Percentiles rank a stretch among this genome's conserved stretches.
phyloP scores from a whole-genome alignment of 2,329 filamentous ascomycete species.

The Ophiostoma piceae region DNA sequence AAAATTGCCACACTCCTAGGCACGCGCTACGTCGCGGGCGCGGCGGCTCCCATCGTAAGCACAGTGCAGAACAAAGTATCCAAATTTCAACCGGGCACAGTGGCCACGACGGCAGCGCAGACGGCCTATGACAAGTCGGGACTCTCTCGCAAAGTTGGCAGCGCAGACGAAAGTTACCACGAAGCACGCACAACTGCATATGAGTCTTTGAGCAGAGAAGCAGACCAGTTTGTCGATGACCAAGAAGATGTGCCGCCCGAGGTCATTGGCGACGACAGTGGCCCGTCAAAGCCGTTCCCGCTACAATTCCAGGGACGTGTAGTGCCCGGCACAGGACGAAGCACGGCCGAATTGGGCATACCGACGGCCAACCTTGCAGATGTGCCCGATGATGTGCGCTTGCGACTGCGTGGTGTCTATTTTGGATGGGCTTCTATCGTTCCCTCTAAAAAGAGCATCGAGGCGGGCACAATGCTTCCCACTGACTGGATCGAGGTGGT shows the following conservation, averaged over 20 bases:
- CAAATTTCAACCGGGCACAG: conserved; percentile 36
- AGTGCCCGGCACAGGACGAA: conserved; percentile 41
- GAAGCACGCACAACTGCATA: conserved; percentile 35
- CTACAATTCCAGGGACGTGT: conserved; percentile 48
- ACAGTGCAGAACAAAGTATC: conserved; percentile 30
- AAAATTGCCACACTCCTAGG: conserved; percentile 51
- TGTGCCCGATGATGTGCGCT: conserved; percentile 48
- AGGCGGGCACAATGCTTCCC: conserved; percentile 34
- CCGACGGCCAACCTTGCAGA: conserved; percentile 52
- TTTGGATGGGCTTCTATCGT: conserved; percentile 57
- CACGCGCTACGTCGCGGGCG: conserved; percentile 30
- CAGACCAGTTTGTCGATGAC: conserved; percentile 28
- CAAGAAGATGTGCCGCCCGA: conserved; percentile 33
- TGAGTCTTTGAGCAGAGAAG: conserved; percentile 24
- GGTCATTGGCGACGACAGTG: conserved; percentile 46
- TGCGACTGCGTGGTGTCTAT: conserved; percentile 56
- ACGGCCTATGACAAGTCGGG: conserved; percentile 37
- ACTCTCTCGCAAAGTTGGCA: conserved; percentile 33
- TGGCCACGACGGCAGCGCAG: conserved; percentile 40
- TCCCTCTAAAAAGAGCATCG: not conserved
- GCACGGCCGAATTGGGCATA: conserved; percentile 39
- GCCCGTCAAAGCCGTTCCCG: conserved; percentile 51
- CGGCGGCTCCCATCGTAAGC: conserved; percentile 14
- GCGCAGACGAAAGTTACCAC: conserved; percentile 38
- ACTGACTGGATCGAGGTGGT: conserved; percentile 55